These are phyloP conservation scores for Heterococcus sp. DNA, from an alignment of 108 stramenopile species.

Conservation along the genomic window DNA sequence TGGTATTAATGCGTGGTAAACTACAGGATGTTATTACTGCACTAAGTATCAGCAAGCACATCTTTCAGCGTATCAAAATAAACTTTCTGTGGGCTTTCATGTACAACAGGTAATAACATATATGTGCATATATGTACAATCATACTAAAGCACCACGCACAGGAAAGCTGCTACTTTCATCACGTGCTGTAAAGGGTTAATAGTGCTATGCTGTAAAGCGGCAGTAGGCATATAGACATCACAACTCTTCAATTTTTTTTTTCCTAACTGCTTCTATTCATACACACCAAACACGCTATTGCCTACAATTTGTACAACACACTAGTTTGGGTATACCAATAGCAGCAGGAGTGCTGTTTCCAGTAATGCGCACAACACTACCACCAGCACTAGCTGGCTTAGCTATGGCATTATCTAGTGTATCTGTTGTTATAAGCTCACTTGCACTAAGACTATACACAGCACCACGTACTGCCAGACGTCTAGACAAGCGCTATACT, in stretches of 20 bases:
- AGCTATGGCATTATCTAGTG: slow-evolving; percentile 33
- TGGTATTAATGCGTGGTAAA: slow-evolving; percentile 30
- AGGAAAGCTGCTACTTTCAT: too few relatives aligned
- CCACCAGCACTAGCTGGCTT: slow-evolving; percentile 21
- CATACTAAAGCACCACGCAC: too few relatives aligned
- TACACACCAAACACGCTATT: too few relatives aligned
- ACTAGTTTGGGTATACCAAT: slow-evolving; percentile 68
- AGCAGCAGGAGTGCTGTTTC: slow-evolving; percentile 89
- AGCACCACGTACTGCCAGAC: background rate
- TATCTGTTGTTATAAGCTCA: slow-evolving; percentile 45
- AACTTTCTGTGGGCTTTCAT: background rate
- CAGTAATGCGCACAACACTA: slow-evolving; percentile 53
- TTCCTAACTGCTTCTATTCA: too few relatives aligned
- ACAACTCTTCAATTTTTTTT: too few relatives aligned
- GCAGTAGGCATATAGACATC: too few relatives aligned
- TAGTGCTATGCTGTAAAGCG: too few relatives aligned
- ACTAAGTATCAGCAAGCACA: slow-evolving; percentile 14
- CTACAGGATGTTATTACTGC: slow-evolving; percentile 1
- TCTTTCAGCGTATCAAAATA: background rate
- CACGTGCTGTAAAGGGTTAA: too few relatives aligned
- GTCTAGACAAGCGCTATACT: background rate
- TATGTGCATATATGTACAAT: too few relatives aligned
- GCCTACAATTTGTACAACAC: background rate
- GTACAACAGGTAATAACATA: background rate
- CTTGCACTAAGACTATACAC: slow-evolving; percentile 40